Base-by-base conservation (phyloP, 192 early-diverging fungal genomes). In the Gamsiella multidivaricata region DNA sequence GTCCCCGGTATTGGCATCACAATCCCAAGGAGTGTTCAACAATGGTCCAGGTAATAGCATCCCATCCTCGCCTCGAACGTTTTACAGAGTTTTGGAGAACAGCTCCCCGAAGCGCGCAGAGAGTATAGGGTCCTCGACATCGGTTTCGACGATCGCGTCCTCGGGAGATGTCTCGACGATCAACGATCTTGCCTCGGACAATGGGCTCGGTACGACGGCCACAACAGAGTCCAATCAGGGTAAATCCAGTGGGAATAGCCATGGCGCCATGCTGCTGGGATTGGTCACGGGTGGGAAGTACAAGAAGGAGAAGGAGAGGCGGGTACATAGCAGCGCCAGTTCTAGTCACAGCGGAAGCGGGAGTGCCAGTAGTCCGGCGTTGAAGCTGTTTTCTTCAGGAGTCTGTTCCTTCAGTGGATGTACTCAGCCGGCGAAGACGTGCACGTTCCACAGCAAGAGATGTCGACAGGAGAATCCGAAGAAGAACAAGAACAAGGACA, bases 331-430 rank as follows among this genome's bases (percentile, higher is more conserved):
- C 54, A 64, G 70, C 25, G 39, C 54, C 8, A 54, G 61, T 26
- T 55, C 69, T 4, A 71, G 52, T 41, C 53, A 55, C 18, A 72
- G 70, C 25, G 65, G 65, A 6, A 58, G 60, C 15, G 61, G 65
- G 25, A 59, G 65, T 53, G 54, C 51, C 3, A 29, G 46, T 28
- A 64, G 73, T 22, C 39, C 65, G 15, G 60, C 43, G 5, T 6
- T 78, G 34, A 78, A 78, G 47, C 23, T 78, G 22, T 78, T 78
- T 25, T 29, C 37, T 3, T 39, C 65, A 2, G 43, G 59, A 5
- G 37, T 68, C 0, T 78, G 74, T 20, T n/a, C 33, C 18, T 63
- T 50, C 65, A 78, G 61, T 25, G 74, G 74, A 5, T 78, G 74
- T 26, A 52, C 53, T 7, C 65, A 78, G n/a, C 52, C 28, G n/a